Evolutionary conservation across 345 rosid genomes (phyloP), one percentile per base, ranked within the genome.

Genomic region (Geranium brycei): DNA sequence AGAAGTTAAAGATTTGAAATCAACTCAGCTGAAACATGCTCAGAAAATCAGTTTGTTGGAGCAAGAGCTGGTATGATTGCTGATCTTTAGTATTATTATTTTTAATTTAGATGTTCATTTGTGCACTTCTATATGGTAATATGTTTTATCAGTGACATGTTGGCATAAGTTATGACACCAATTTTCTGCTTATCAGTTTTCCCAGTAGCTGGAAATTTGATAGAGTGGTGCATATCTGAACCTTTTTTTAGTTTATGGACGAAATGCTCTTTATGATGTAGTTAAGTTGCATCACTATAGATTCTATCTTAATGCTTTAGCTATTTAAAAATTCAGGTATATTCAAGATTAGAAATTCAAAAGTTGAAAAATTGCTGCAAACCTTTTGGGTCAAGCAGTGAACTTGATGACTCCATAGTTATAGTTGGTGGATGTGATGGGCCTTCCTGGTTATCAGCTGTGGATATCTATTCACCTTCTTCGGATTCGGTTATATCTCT

Each of bases 21-120:
- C 40, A 35, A 72, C 76, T 72, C 82, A 75, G 65, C 32, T 31
- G 30, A 31, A 76, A 62, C 88, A 86, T 73, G 69, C 15, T 56
- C 69, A 68, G 67, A 76, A 68, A 61, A 64, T 79, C 61, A 63
- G 62, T 56, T 55, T 55, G 31, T 64, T 86, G 73, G 81, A 85
- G 78, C 69, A 73, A 63, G 81, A 85, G 47, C 79, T 81, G 88
- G 91, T 85, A 74, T 62, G 65, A 40, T 30, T 55, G 14, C 59
- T 31, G 12, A 8, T 59, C 19, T 4, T 35, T 35, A 35, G 11
- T 66, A 30, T 41, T 30, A 53, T 56, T 59, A 23, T 35, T 35
- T 35, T 35, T 61, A 31, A 7, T 31, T n/a, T 64, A 40, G 17
- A 53, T 31, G 6, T 64, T 51, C 4, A 15, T 19, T 65, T 31